Base-by-base conservation (phyloP, 306 rosid genomes). In the Cercis canadensis region DNA sequence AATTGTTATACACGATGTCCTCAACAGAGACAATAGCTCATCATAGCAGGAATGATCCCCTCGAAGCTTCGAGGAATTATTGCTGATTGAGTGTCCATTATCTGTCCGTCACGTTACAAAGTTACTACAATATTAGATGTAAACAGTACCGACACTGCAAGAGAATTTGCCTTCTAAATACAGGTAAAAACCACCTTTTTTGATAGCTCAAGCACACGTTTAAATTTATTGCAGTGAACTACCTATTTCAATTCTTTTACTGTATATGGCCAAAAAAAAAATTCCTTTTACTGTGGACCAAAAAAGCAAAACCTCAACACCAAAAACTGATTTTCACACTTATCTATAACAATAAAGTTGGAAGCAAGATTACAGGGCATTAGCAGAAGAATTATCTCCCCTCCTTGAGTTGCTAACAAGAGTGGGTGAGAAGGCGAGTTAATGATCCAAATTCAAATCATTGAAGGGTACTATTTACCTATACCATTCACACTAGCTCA, bases 41-140 rank as follows among this genome's bases (percentile, higher is more conserved):
- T 62, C 76, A 80, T 76, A 80, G 78, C 76, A 76, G 87, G 85
- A 87, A 75, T 31, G 82, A 72, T 83, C 85, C 78, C 87, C 84
- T 78, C 81, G 53, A 74, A 75, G 37, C 61, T 70, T 62, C 41
- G 31, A 80, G 74, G 81, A 73, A 81, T 76, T 84, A 70, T 77
- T 76, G 73, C 80, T 77, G 86, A 80, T 65, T 49, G 83, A 80
- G 75, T 77, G 81, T 78, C 73, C 82, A 75, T 73, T 64, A 84
- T 77, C 97, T 86, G 88, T 70, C 58, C 40, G 55, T 55, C 65
- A 81, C 21, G 63, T 21, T 7, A 58, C 24, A 19, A 45, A 73
- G 57, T 60, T 19, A 45, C 66, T 41, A 41, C 71, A 67, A 68
- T 17, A 10, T 56, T 40, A 40, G 10, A 70, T 34, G 11, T 18